Evolutionary conservation across 2,329 filamentous ascomycete genomes (phyloP), one percentile per base, ranked within the genome.

Genomic region (Chaetoscypha palmicola): DNA sequence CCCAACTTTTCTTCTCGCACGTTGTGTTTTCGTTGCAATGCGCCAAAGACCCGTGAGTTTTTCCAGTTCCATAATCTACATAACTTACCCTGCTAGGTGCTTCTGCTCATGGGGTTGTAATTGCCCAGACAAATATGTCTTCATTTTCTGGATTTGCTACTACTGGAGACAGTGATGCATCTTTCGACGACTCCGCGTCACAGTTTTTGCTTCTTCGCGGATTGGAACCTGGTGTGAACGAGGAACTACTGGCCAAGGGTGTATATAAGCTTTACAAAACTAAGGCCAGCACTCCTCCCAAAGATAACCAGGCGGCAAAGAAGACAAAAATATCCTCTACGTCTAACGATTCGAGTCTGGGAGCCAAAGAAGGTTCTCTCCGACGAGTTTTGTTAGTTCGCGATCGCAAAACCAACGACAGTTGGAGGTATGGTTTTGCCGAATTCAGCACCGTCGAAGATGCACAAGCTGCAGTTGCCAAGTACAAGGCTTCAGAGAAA

Each of bases 371-470:
- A 23, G 80, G 81, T 16, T 87, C 85, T n/a, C 67, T 94, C 7
- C 77, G 83, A 49, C 79, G 87, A 40, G 79, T 92, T 1, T 77
- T 92, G 48, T 67, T 94, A 20, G 81, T 92, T 56, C 77, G 87
- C 43, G 84, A 91, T 58, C 74, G 80, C 34, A 72, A 71, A 48
- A 83, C 73, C 3, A 76, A 86, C 43, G 81, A 86, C 48, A 87
- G 82, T 40, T 86, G 85, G 72, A 77, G 81, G 53, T 94, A 87
- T 56, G 87, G 86, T 0, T 94, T 94, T 63, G 87, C 81, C 1
- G 87, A 94, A 62, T 94, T 90, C 60, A 81, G 78, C 55, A 83
- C 78, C 0, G 69, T 87, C 14, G 79, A 84, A 60, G 86, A 92
- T 62, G 85, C 87, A 2, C 74, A 81, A 61, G 82, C 80, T 17